Base-by-base conservation (phyloP, 2,329 filamentous ascomycete genomes). In the Fusarium mangiferae region DNA sequence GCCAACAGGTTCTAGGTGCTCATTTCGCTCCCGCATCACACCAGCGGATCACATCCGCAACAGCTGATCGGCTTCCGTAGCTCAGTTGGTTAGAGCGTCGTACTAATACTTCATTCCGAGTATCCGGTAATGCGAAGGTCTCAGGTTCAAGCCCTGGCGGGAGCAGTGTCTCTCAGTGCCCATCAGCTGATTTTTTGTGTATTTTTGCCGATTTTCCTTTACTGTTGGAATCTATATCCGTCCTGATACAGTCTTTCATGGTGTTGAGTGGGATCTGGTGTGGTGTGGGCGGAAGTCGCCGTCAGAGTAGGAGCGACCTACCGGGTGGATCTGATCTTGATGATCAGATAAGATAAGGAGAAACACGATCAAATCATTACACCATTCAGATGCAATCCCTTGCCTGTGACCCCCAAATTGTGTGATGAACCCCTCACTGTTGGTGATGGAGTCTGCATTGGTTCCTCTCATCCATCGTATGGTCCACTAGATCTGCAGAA, bases 41-140 rank as follows among this genome's bases (percentile, higher is more conserved):
- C 54, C 58, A 26, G 61, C 51, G 62, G 56, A 59, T 42, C 33
- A 60, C 36, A 30, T n/a, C 35, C 48, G 57, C 54, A 59, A 30
- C 20, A 57, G 58, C 57, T 72, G 75, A 70, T 76, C 48, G 75
- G 76, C 76, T 78, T 77, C 76, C 76, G 73, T 78, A 78, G 76
- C 76, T 78, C 76, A 78, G 76, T 78, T 78, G 74, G 76, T 78
- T 78, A 78, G 76, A 78, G 76, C 76, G 74, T 78, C 76, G 76
- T 78, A 78, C 75, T 77, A 77, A 77, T 77, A 77, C 68, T 76
- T 58, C 61, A 59, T 15, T 17, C 64, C 41, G 64, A 76, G 44
- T 67, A 35, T 73, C 68, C 68, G 57, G 76, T 77, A 35, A 78
- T 78, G 76, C 76, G 76, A 76, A 76, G 76, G 76, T 76, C 75